Conservation (phyloP, 352 stramenopile species). For the Blastocystis sp. region DNA sequence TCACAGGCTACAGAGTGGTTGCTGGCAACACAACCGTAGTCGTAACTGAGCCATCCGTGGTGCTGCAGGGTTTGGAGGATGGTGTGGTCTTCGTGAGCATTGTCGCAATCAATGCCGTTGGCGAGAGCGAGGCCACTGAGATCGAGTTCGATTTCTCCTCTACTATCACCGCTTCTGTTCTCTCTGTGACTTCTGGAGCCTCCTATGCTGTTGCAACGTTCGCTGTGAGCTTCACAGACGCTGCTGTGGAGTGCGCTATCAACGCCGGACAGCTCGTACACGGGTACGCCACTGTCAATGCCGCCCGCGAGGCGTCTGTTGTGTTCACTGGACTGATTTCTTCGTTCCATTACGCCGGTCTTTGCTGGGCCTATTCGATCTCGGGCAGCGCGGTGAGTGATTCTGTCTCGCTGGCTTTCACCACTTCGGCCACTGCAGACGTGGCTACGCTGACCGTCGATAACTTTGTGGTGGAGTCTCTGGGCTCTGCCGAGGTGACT, state of each 20-base stretch:
- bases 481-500: not conserved
- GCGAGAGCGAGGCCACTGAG: not conserved
- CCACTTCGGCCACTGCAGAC: not conserved
- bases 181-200: not conserved
- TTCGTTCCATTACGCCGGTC: not conserved
- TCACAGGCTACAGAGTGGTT: not conserved
- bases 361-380: constrained; percentile 26
- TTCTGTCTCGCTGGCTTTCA: not conserved
- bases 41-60: not conserved
- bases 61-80: not conserved
- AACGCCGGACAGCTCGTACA: not conserved
- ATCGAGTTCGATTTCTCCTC: not conserved
- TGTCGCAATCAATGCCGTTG: not conserved
- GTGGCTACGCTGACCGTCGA: not conserved
- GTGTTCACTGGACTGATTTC: constrained; percentile 13
- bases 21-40: not conserved
- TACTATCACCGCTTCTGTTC: not conserved
- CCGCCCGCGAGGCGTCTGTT: not conserved
- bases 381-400: not conserved
- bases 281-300: not conserved
- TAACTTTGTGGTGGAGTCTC: not conserved
- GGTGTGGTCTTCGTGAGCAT: not conserved
- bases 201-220: not conserved
- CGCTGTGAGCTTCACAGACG: not conserved
- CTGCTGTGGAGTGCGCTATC: constrained; percentile 7